These are phyloP conservation scores for Magnaporthiopsis incrustans DNA, from an alignment of 2,329 filamentous ascomycete genomes.

Conservation along the genomic window DNA sequence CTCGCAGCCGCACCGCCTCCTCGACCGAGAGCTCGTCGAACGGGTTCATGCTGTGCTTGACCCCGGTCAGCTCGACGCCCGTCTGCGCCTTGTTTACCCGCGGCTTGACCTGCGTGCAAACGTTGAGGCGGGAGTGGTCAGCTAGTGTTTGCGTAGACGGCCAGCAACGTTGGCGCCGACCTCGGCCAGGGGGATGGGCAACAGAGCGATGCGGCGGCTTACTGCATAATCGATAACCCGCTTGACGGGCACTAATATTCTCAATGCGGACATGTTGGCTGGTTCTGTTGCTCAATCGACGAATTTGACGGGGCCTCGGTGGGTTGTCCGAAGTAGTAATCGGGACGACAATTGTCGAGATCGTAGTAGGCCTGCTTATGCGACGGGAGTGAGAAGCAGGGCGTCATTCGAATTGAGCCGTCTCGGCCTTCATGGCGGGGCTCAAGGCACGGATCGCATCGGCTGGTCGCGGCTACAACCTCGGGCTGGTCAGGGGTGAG, in stretches of 20 bases:
- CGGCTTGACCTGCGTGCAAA: slow-evolving; percentile 49
- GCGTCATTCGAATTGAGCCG: not conserved
- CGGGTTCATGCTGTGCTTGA: slow-evolving; percentile 98
- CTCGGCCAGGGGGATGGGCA: not conserved
- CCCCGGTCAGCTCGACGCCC: slow-evolving; percentile 81
- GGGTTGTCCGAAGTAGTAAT: not conserved
- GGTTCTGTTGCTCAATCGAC: slow-evolving; percentile 20
- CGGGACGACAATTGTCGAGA: not conserved
- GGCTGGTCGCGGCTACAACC: slow-evolving; percentile 37
- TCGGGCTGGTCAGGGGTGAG: slow-evolving; percentile 22
- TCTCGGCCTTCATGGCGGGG: not conserved
- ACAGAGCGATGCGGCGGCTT: slow-evolving; percentile 24
- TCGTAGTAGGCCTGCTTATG: not conserved
- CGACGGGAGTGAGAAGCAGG: not conserved
- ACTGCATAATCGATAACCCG: slow-evolving; percentile 83
- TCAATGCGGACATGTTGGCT: slow-evolving; percentile 53
- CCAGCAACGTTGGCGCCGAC: not conserved
- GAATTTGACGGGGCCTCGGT: not conserved
- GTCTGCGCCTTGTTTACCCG: slow-evolving; percentile 68
- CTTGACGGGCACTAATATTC: slow-evolving; percentile 75
- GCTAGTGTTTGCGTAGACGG: not conserved
- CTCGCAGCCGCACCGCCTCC: slow-evolving; percentile 89
- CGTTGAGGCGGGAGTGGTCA: slow-evolving; percentile 7
- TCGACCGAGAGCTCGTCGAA: slow-evolving; percentile 98
- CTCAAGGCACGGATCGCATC: slow-evolving; percentile 18